Base-by-base conservation (phyloP, 768 basidiomycete species). In the Kwoniella heveanensis region DNA sequence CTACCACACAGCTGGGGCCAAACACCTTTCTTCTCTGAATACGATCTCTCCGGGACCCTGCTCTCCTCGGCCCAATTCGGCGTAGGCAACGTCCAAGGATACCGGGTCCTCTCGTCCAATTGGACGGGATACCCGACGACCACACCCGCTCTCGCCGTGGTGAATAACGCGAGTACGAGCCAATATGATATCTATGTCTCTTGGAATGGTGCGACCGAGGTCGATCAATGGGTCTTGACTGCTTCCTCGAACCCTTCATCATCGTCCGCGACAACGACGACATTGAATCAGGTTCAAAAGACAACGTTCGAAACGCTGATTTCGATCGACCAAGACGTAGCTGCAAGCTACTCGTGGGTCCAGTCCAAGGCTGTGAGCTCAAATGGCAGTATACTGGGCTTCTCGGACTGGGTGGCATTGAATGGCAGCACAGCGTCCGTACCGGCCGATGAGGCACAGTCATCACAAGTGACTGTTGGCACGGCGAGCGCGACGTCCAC, bases 121-220 rank as follows among this genome's bases (percentile, higher is more conserved):
- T 76, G 74, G 74, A 44, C 51, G 15, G 77, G 69, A 1, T 60
- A 53, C 49, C 72, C 72, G 0, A 44, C 52, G 0, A 73, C 72
- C 0, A 22, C 36, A 0, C 69, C 74, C 19, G 17, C 51, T 50
- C 17, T 66, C 63, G 47, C 66, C 21, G 56, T 62, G 44, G 17
- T 53, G 58, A 37, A 37, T 24, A 62, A 68, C 25, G 53, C 32
- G 17, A 57, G 56, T 2, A 22, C 17, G 7, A 37, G 17, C 27
- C 26, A 25, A 10, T 44, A 19, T 19, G 30, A 44, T 37, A 64
- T 64, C 7, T 73, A 64, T 62, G 68, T 55, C 2, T 68, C 66
- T 2, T 78, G 77, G 77, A 78, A 76, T 58, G 77, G 77, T 12
- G 74, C 72, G 6, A 76, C 74, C 10, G 65, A 75, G 25, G 62